A percentile compares a stretch with the other conserved stretches of the same genome.
Evolutionary conservation across 1,284 basidiomycete genomes (phyloP).

Genomic region (Heterobasidion parviporum): DNA sequence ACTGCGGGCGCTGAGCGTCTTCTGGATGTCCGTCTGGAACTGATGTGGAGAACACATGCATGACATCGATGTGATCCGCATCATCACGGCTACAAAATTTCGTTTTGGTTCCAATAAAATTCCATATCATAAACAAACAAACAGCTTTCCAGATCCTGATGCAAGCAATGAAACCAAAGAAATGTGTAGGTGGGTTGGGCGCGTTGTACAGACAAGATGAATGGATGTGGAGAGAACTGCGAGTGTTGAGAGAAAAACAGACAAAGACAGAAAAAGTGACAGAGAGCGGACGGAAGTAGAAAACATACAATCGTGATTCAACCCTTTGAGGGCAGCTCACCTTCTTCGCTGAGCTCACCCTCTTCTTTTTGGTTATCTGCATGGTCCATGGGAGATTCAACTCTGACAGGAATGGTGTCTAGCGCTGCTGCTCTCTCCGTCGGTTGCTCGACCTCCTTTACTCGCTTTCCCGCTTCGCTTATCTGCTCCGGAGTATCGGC

Average conservation of each 20-base stretch:
- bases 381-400: no score
- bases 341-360: conserved; percentile 36
- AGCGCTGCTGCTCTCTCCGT: no score
- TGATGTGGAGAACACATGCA: no score
- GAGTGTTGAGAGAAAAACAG: neutral
- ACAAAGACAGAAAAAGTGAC: neutral
- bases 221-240: neutral
- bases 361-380: conserved; percentile 25
- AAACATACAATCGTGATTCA: neutral
- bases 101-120: no score
- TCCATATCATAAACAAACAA: no score
- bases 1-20: no score
- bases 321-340: conserved; percentile 2
- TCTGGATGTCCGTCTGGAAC: no score
- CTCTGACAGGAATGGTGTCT: no score
- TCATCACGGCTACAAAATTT: no score
- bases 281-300: neutral
- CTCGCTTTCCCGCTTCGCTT: neutral
- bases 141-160: neutral
- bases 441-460: no score
- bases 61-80: no score
- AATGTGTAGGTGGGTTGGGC: neutral
- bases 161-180: neutral
- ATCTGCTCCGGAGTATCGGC: neutral
- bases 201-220: neutral